phyloP scores from a whole-genome alignment of 495 filamentous ascomycete genomes.

The Astrocystis sublimbata region DNA sequence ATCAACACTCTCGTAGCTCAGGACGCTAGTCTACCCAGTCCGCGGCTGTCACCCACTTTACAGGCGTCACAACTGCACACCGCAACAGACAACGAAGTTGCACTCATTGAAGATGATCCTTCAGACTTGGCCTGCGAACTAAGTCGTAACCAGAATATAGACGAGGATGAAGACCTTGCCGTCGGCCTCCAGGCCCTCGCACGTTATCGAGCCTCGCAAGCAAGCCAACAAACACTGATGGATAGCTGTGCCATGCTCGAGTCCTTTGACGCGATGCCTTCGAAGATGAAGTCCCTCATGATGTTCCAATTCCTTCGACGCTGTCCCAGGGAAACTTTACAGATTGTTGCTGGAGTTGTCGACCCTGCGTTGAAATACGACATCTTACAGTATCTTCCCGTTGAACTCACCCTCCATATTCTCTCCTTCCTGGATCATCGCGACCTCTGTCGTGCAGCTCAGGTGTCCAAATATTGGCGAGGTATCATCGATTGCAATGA shows the following conservation, averaged over 20 bases:
- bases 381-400: slow-evolving; percentile 77
- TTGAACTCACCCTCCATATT: slow-evolving; percentile 85
- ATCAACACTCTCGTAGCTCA: slow-evolving; percentile 68
- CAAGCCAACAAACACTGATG: slow-evolving; percentile 48
- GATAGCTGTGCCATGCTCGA: slow-evolving; percentile 84
- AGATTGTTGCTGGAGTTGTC: slow-evolving; percentile 87
- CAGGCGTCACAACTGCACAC: slow-evolving; percentile 67
- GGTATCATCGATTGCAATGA: slow-evolving; percentile 88
- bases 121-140: slow-evolving; percentile 26
- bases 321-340: slow-evolving; percentile 85
- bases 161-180: slow-evolving; percentile 26
- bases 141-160: slow-evolving; percentile 23
- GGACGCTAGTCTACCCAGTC: slow-evolving; percentile 91
- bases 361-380: slow-evolving; percentile 97
- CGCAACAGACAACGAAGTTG: slow-evolving; percentile 40
- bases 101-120: slow-evolving; percentile 35
- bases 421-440: slow-evolving; percentile 82
- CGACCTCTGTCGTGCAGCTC: slow-evolving; percentile 87
- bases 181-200: slow-evolving; percentile 14
- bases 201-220: slow-evolving; percentile 23
- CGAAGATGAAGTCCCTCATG: slow-evolving; percentile 85
- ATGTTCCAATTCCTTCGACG: slow-evolving; percentile 93
- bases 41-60: slow-evolving; percentile 87
- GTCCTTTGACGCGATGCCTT: slow-evolving; percentile 85
- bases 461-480: slow-evolving; percentile 94